A percentile compares a stretch with the other conserved stretches of the same genome.
Conservation (phyloP, 805 yeast species). For the Sugiyamaella marilandica region DNA sequence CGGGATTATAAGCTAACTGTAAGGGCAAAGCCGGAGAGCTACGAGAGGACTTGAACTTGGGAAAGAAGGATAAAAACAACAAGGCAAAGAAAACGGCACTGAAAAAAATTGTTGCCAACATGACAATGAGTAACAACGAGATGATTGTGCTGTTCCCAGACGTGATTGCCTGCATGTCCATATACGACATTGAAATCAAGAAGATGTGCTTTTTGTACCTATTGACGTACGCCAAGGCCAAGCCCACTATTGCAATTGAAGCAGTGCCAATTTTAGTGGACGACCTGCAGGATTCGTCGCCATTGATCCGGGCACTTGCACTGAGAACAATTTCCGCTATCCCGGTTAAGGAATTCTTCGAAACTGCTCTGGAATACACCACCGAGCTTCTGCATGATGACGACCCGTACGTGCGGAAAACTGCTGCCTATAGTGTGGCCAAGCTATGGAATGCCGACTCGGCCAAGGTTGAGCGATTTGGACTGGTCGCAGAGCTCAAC, state of each 20-base stretch:
- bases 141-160: conserved; percentile 65
- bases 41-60: conserved; percentile 31
- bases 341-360: conserved; percentile 47
- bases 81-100: conserved; percentile 44
- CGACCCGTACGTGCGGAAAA: conserved; percentile 59
- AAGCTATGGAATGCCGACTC: conserved; percentile 57
- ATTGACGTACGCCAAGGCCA: conserved; percentile 52
- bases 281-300: conserved; percentile 48
- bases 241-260: conserved; percentile 50
- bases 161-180: conserved; percentile 44
- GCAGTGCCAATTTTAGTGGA: conserved; percentile 52
- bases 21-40: conserved; percentile 37
- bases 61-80: conserved; percentile 33
- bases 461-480: conserved; percentile 38
- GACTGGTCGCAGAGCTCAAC: conserved; percentile 47
- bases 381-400: conserved; percentile 32
- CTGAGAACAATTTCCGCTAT: conserved; percentile 61
- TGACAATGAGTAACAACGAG: conserved; percentile 78
- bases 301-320: conserved; percentile 54
- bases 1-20: background rate
- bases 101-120: conserved; percentile 74
- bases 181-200: conserved; percentile 62
- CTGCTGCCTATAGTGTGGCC: conserved; percentile 67
- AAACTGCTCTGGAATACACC: conserved; percentile 41
- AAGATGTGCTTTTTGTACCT: conserved; percentile 67